Base-by-base conservation (phyloP, 768 basidiomycete species). In the Rhizopogon vulgaris region DNA sequence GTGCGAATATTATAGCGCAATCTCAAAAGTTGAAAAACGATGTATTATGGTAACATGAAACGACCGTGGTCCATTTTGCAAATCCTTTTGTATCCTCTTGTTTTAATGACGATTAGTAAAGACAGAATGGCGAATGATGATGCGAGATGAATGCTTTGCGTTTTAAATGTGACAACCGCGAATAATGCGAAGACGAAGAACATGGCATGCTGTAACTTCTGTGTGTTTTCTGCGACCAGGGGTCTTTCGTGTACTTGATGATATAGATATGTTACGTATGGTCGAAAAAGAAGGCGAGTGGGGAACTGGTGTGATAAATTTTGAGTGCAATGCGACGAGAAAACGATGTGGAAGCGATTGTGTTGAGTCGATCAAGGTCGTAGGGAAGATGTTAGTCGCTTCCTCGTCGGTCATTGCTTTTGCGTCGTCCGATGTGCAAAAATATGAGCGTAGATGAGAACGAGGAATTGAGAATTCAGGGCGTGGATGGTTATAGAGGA, bases 251-350 rank as follows among this genome's bases (percentile, higher is more conserved):
- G 53, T 63, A 68, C 58, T 65, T 65, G 66, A 69, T 64, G 49
- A 66, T 61, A 65, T 69, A 69, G 65, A 69, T 69, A 67, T 68
- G 60, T 55, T 66, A 69, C 66, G 59, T 46, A 60, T 57, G 60
- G 30, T 65, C 58, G 55, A 57, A 60, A 59, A 58, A 64, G 58
- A 64, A 60, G 57, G 56, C 52, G 55, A 65, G 51, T 63, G 52
- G 57, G 47, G 53, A 58, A 24, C 38, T 55, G 45, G 60, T 66
- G 58, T 58, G 54, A 48, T 46, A 49, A 49, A 58, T 46, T 69
- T 67, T 68, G 56, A 55, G 53, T 59, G 61, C 47, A 41, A 57
- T 57, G 53, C 50, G 27, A 52, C 39, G 32, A 43, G 34, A 55
- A 24, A 41, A 55, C n/a, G 48, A 62, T 62, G 64, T 52, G 50